A percentile compares a stretch with the other conserved stretches of the same genome.
Conservation (phyloP, 495 filamentous ascomycete genomes). For the Melanomma pulvis-pyrius region DNA sequence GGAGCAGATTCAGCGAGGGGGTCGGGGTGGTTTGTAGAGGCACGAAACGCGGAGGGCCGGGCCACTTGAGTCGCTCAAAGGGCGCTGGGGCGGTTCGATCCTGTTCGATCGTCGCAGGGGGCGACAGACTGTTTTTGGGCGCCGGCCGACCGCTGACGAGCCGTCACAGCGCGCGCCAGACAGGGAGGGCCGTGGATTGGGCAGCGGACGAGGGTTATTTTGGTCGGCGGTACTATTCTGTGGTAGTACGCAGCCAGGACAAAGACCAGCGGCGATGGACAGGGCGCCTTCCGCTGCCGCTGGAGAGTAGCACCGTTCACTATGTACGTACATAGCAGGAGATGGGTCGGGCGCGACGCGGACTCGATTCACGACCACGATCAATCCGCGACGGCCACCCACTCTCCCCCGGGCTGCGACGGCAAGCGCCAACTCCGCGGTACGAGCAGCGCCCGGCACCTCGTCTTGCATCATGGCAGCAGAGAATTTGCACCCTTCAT, state of each 20-base stretch:
- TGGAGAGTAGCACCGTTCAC: no score
- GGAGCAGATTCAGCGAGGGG: background rate
- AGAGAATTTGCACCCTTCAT: constrained; percentile 1
- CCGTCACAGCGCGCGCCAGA: background rate
- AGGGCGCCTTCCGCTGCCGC: background rate
- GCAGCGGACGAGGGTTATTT: no score
- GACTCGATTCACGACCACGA: no score
- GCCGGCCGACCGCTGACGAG: no score
- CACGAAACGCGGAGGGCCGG: background rate
- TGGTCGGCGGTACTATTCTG: background rate
- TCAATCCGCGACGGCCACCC: no score
- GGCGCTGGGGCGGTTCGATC: background rate
- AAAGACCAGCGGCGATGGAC: background rate
- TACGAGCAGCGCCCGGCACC: background rate
- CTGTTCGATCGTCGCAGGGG: constrained; percentile 2
- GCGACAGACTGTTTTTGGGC: background rate
- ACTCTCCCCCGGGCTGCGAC: no score
- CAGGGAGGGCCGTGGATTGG: background rate
- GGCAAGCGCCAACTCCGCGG: no score
- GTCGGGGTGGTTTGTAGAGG: constrained; percentile 7
- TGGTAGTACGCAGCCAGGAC: background rate
- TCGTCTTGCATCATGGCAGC: constrained; percentile 7
- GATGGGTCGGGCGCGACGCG: no score
- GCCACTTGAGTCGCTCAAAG: background rate
- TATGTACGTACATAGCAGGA: no score